These are phyloP conservation scores for Pythium utonaiense DNA, from an alignment of 352 stramenopile genomes.

Conservation along the genomic window DNA sequence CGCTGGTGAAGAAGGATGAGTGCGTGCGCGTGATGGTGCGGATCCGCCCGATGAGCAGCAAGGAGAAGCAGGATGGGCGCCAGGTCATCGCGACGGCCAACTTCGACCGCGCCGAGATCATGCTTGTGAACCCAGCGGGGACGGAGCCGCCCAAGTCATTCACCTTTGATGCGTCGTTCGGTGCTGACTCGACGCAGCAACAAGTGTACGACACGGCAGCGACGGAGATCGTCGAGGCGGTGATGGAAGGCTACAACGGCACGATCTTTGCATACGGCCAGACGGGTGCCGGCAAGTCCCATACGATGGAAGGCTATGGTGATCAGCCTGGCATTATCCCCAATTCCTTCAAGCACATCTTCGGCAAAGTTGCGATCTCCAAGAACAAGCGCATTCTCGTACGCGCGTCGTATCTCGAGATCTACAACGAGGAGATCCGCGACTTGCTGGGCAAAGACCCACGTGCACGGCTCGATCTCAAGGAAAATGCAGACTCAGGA, in stretches of 20 bases:
- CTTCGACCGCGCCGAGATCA: constrained; percentile 88
- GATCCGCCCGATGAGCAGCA: constrained; percentile 93
- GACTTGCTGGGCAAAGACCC: constrained; percentile 91
- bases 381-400: constrained; percentile 96
- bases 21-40: constrained; percentile 95
- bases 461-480: constrained; percentile 79
- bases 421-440: constrained; percentile 98
- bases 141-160: constrained; percentile 92
- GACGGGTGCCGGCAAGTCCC: constrained; percentile 87
- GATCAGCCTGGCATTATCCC: constrained; percentile 87
- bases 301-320: constrained; percentile 84
- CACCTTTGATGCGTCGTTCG: constrained; percentile 97
- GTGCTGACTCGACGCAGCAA: constrained; percentile 89
- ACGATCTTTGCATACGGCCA: constrained; percentile 92
- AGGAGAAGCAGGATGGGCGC: constrained; percentile 93
- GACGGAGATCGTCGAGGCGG: constrained; percentile 89
- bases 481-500: constrained; percentile 89
- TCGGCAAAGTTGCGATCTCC: constrained; percentile 83
- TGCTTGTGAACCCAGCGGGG: constrained; percentile 81
- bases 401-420: constrained; percentile 94
- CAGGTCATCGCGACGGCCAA: constrained; percentile 78
- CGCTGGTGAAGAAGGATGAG: constrained; percentile 75
- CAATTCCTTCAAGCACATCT: constrained; percentile 90
- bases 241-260: constrained; percentile 91
- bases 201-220: constrained; percentile 81